phyloP scores from a whole-genome alignment of 495 filamentous ascomycete species.

The Daldinia bambusicola region DNA sequence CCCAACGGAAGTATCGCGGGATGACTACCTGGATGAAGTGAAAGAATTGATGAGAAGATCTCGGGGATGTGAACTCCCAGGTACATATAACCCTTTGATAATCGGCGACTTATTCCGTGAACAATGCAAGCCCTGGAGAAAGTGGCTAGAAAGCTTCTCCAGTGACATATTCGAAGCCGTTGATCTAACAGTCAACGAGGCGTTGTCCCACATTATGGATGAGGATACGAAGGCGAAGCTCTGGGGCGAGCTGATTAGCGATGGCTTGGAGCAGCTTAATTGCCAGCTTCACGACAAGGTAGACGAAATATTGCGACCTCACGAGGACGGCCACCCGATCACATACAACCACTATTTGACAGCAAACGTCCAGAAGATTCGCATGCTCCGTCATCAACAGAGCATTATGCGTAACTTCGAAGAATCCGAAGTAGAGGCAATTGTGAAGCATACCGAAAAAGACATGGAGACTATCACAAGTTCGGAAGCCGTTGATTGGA shows the following conservation, averaged over 20 bases:
- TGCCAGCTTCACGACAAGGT: slow-evolving; percentile 44
- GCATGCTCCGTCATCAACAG: slow-evolving; percentile 38
- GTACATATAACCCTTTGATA: slow-evolving; percentile 60
- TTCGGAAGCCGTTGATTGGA: slow-evolving; percentile 48
- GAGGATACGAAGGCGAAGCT: slow-evolving; percentile 47
- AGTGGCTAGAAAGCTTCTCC: slow-evolving; percentile 39
- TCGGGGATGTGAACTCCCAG: slow-evolving; percentile 57
- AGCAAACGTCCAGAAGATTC: slow-evolving; percentile 58
- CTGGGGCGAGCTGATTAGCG: slow-evolving; percentile 44
- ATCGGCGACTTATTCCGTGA: slow-evolving; percentile 58
- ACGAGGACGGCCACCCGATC: slow-evolving; percentile 57
- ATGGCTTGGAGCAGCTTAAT: slow-evolving; percentile 44
- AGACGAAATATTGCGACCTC: slow-evolving; percentile 49
- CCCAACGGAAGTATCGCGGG: slow-evolving; percentile 32
- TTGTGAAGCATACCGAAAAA: slow-evolving; percentile 31
- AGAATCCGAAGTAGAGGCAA: too few species aligned
- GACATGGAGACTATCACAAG: slow-evolving; percentile 50
- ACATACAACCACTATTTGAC: slow-evolving; percentile 68
- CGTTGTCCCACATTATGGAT: slow-evolving; percentile 47
- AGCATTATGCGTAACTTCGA: slow-evolving; percentile 29
- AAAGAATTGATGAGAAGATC: slow-evolving; percentile 46
- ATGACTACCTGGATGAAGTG: slow-evolving; percentile 49
- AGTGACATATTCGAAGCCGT: slow-evolving; percentile 45
- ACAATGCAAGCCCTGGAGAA: slow-evolving; percentile 55
- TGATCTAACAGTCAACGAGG: slow-evolving; percentile 38